Conservation (phyloP, 108 stramenopile species). For the Hondaea fermentalgiana region DNA sequence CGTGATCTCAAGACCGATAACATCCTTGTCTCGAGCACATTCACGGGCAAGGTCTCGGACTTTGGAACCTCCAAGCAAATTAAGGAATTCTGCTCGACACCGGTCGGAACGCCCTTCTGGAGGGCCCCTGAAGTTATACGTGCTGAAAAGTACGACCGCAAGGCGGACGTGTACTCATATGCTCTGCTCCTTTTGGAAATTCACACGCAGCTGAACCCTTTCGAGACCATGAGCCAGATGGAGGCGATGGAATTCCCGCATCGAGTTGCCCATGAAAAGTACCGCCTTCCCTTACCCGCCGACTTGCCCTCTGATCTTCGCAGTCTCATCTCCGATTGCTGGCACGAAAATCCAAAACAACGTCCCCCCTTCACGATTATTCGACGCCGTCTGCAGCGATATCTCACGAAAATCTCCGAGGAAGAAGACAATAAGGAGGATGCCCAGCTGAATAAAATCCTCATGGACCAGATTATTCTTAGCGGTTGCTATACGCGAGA, state of each 20-base stretch:
- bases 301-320: neutral
- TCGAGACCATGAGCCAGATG: neutral
- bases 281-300: neutral
- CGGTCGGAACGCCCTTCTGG: constrained; percentile 3
- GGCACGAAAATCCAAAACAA: neutral
- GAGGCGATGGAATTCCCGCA: constrained; percentile 4
- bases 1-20: constrained; percentile 36
- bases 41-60: constrained; percentile 17
- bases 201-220: constrained; percentile 15
- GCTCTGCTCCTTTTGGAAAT: constrained; percentile 21
- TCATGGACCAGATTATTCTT: neutral
- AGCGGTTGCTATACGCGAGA: neutral
- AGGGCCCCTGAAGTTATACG: neutral
- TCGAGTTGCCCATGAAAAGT: neutral
- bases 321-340: neutral
- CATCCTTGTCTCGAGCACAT: constrained; percentile 2
- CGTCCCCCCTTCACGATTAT: neutral
- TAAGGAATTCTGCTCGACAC: neutral
- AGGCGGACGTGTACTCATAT: constrained; percentile 22
- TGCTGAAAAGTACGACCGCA: neutral
- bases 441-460: neutral
- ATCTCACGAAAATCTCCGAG: neutral
- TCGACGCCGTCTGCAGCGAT: neutral
- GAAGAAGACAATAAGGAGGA: neutral
- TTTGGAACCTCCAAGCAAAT: neutral